Evolutionary conservation across 2,329 filamentous ascomycete species (phyloP).

Genomic region (Macroventuria anomochaeta): DNA sequence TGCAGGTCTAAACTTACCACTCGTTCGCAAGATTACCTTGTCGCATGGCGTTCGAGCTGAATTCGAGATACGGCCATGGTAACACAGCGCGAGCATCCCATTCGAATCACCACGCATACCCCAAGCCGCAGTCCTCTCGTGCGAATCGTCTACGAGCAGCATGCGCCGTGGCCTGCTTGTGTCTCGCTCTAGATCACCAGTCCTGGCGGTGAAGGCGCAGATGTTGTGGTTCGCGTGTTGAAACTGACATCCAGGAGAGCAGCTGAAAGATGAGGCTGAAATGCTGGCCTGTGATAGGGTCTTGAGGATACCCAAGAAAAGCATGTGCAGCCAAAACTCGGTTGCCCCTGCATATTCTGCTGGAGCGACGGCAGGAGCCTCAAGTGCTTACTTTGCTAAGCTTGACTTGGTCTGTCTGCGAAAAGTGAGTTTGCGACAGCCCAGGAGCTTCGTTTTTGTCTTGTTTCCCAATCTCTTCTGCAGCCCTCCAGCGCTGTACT

Average conservation of each 20-base stretch:
- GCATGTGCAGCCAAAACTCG: neutral
- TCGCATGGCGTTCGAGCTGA: constrained; percentile 11
- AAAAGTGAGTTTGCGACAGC: too few relatives aligned
- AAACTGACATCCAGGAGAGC: neutral
- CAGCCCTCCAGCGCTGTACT: too few relatives aligned
- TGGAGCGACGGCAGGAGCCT: neutral
- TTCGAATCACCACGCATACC: neutral
- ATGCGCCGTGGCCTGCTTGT: neutral
- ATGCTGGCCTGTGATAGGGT: neutral
- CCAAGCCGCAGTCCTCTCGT: neutral
- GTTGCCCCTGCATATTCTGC: constrained; percentile 1
- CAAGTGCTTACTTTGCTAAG: neutral
- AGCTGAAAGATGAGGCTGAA: constrained; percentile 10
- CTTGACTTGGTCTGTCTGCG: neutral
- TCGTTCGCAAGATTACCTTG: neutral
- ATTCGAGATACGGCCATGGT: constrained; percentile 1
- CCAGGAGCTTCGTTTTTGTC: too few relatives aligned
- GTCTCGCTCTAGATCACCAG: neutral
- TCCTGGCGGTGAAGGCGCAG: neutral
- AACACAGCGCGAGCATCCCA: neutral
- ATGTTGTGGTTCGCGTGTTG: neutral
- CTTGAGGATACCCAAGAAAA: neutral
- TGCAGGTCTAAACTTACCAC: neutral
- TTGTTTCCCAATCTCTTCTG: too few relatives aligned
- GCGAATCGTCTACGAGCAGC: neutral